A percentile compares a stretch with the other conserved stretches of the same genome.
phyloP scores from a whole-genome alignment of 2,329 filamentous ascomycete genomes.

The Apiospora sp. region DNA sequence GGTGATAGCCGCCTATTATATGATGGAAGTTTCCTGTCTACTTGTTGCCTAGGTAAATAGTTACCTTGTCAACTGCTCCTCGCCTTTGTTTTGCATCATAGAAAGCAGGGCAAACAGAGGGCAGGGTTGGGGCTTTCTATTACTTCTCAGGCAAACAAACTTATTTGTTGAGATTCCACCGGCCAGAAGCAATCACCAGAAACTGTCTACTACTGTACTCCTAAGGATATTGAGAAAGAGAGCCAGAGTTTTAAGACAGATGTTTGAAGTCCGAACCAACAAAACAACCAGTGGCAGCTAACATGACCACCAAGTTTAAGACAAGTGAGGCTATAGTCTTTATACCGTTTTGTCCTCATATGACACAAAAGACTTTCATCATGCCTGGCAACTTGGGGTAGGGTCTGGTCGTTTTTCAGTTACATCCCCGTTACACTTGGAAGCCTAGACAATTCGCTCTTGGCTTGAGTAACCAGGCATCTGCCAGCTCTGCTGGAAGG shows the following conservation, averaged over 20 bases:
- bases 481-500: background rate
- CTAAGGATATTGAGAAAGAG: too few species aligned
- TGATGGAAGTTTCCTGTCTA: background rate
- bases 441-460: background rate
- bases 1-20: background rate
- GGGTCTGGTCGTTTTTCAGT: too few species aligned
- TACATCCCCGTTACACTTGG: too few species aligned
- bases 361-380: too few species aligned
- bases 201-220: background rate
- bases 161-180: background rate
- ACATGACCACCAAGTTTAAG: too few species aligned
- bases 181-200: background rate
- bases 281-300: too few species aligned
- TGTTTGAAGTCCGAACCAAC: too few species aligned
- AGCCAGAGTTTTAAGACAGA: too few species aligned
- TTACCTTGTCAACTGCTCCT: background rate
- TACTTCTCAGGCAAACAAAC: background rate
- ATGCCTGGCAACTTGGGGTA: too few species aligned
- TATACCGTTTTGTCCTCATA: too few species aligned
- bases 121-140: background rate
- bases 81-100: too few species aligned
- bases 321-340: too few species aligned
- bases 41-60: background rate
- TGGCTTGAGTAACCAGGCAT: background rate
- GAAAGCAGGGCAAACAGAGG: background rate